A percentile compares a stretch with the other conserved stretches of the same genome.
These are phyloP conservation scores for Fonsecaea pugnacius DNA, from an alignment of 2,329 filamentous ascomycete species.

Conservation along the genomic window DNA sequence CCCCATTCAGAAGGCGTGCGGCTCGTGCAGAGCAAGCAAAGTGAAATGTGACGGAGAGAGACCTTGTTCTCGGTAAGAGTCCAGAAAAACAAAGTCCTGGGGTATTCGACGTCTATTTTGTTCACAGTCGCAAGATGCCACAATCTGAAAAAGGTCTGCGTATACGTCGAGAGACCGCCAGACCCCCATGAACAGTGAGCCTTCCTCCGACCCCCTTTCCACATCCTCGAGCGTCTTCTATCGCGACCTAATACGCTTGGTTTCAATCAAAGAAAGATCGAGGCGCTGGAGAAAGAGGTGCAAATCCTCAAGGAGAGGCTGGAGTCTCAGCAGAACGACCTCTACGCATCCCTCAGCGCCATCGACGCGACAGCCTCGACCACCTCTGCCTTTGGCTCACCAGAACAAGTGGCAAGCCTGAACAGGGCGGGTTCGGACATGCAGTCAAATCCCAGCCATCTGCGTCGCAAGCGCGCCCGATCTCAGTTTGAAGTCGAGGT, in stretches of 20 bases:
- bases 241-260: neutral
- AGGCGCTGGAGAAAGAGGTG: conserved; percentile 43
- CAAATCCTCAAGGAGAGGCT: conserved; percentile 40
- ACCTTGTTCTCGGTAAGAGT: conserved; percentile 43
- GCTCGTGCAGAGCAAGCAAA: conserved; percentile 46
- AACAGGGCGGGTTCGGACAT: conserved; percentile 1
- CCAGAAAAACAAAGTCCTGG: neutral
- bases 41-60: conserved; percentile 46
- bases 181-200: conserved; percentile 27
- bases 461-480: conserved; percentile 39
- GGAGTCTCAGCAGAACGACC: conserved; percentile 29
- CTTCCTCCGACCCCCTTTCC: neutral
- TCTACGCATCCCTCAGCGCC: neutral
- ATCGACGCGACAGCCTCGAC: conserved; percentile 31
- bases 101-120: neutral
- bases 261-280: conserved; percentile 39
- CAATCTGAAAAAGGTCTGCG: conserved; percentile 43
- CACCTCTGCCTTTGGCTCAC: conserved; percentile 26
- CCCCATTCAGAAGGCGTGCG: conserved; percentile 44
- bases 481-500: conserved; percentile 44
- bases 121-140: conserved; percentile 38
- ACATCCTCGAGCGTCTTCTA: neutral
- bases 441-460: conserved; percentile 17
- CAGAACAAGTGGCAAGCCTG: conserved; percentile 2
- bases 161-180: conserved; percentile 44